Evolutionary conservation across 768 basidiomycete genomes (phyloP).

Genomic region (Termitomyces heimii): DNA sequence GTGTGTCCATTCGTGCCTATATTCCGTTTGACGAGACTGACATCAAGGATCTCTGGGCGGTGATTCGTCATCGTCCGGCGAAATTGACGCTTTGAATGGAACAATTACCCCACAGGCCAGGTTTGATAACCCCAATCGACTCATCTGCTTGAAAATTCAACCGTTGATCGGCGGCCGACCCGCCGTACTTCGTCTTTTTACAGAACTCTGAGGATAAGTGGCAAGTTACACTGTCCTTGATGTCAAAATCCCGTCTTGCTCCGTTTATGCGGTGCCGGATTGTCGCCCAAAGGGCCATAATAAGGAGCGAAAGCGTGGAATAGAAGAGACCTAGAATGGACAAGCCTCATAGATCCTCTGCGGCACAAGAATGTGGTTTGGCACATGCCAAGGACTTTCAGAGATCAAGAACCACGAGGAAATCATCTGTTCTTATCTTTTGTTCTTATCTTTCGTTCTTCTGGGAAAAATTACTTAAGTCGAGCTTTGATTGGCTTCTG

Average conservation of each 20-base stretch:
- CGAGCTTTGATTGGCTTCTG: neutral
- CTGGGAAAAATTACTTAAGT: neutral
- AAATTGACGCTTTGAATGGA: neutral
- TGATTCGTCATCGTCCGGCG: neutral
- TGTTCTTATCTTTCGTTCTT: neutral
- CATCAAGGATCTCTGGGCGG: neutral
- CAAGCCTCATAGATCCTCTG: neutral
- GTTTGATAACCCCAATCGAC: neutral
- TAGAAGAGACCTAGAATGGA: neutral
- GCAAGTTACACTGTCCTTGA: neutral
- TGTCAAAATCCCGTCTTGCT: neutral
- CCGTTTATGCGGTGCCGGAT: neutral
- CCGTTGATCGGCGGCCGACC: neutral
- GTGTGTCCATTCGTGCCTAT: neutral
- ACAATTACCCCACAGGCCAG: neutral
- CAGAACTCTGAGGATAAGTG: neutral
- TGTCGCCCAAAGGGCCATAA: neutral
- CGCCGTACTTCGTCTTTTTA: neutral
- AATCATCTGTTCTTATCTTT: neutral
- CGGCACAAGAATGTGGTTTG: neutral
- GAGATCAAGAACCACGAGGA: neutral
- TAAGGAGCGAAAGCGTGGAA: neutral
- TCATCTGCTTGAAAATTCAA: neutral
- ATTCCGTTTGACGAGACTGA: neutral
- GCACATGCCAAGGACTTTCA: neutral